These are phyloP conservation scores for Metschnikowia continentalis DNA, from an alignment of 805 yeast genomes.

Conservation along the genomic window DNA sequence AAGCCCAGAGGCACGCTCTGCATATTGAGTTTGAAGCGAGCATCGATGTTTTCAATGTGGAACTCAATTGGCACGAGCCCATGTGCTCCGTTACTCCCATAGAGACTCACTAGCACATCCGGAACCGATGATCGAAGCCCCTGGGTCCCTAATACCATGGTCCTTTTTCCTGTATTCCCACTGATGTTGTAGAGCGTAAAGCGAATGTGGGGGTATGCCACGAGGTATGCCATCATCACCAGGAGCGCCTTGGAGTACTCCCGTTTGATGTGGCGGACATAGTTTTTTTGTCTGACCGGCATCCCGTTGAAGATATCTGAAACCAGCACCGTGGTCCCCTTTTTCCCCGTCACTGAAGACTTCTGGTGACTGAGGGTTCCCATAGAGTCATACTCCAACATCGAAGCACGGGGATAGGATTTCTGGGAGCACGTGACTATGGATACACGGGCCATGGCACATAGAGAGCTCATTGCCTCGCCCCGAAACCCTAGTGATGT, in stretches of 20 bases:
- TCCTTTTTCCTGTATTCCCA: slow-evolving; percentile 39
- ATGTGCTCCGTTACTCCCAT: slow-evolving; percentile 61
- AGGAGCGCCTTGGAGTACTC: slow-evolving; percentile 70
- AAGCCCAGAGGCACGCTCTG: slow-evolving; percentile 9
- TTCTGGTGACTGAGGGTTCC: slow-evolving; percentile 46
- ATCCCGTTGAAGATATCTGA: slow-evolving; percentile 57
- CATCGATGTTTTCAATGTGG: slow-evolving; percentile 28
- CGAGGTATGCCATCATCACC: slow-evolving; percentile 62
- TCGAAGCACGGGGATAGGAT: slow-evolving; percentile 53
- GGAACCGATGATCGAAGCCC: slow-evolving; percentile 40
- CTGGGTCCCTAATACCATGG: slow-evolving; percentile 54
- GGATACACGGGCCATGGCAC: slow-evolving; percentile 46
- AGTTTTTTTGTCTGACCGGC: slow-evolving; percentile 80
- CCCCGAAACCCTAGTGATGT: slow-evolving; percentile 73
- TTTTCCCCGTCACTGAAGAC: slow-evolving; percentile 44
- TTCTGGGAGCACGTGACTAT: slow-evolving; percentile 48
- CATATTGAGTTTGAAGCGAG: slow-evolving; percentile 20
- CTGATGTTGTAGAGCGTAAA: slow-evolving; percentile 56
- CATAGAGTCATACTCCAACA: slow-evolving; percentile 47
- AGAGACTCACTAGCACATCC: slow-evolving; percentile 62
- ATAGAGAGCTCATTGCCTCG: slow-evolving; percentile 71
- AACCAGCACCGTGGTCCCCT: slow-evolving; percentile 67
- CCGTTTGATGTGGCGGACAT: slow-evolving; percentile 59
- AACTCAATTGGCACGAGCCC: slow-evolving; percentile 54
- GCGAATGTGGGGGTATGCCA: slow-evolving; percentile 55